phyloP scores from a whole-genome alignment of 257 asterid genomes.

The Fraxinus anomala region DNA sequence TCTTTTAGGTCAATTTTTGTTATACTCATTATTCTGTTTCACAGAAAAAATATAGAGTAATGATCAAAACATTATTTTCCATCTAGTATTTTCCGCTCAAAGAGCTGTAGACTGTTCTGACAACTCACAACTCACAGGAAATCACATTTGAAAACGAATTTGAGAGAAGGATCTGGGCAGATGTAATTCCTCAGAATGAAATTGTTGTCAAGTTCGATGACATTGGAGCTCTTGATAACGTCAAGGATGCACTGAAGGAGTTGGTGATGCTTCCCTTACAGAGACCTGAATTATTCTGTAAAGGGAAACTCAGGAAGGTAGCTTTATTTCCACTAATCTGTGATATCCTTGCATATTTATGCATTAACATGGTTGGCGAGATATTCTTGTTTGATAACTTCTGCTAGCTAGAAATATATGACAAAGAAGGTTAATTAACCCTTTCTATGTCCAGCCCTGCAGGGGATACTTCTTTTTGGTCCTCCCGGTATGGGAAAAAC shows the following conservation, averaged over 20 bases:
- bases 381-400: neutral
- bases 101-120: neutral
- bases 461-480: conserved; percentile 48
- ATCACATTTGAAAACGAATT: conserved; percentile 32
- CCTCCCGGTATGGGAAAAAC: conserved; percentile 55
- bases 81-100: neutral
- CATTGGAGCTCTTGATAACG: conserved; percentile 38
- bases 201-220: conserved; percentile 42
- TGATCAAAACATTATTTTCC: neutral
- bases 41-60: neutral
- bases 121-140: conserved; percentile 23
- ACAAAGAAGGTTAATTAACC: neutral
- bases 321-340: neutral
- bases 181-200: conserved; percentile 30
- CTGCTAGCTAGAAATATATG: neutral
- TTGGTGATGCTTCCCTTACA: conserved; percentile 45
- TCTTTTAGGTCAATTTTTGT: neutral
- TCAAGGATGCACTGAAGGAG: conserved; percentile 40
- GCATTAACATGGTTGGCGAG: neutral
- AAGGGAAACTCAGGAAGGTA: conserved; percentile 36
- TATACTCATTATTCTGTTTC: neutral
- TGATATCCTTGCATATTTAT: neutral
- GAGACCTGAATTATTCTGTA: conserved; percentile 44
- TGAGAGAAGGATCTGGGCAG: conserved; percentile 35
- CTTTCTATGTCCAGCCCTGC: conserved; percentile 37